A percentile compares a stretch with the other conserved stretches of the same genome.
phyloP scores from a whole-genome alignment of 2,329 filamentous ascomycete species.

The Beauveria bassiana region DNA sequence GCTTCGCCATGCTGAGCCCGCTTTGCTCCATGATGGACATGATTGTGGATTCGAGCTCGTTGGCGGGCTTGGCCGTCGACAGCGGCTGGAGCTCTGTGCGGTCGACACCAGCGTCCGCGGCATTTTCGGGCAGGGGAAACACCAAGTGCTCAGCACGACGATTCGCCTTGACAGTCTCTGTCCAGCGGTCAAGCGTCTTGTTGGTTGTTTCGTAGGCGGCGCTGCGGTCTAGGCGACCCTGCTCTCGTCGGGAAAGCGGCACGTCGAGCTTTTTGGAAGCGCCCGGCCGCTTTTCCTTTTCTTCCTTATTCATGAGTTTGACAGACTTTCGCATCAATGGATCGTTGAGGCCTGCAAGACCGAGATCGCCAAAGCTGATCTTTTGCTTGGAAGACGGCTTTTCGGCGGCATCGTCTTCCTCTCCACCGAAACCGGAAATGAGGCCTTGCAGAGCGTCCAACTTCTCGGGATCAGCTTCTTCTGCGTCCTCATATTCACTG shows the following conservation, averaged over 20 bases:
- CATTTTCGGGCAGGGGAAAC: slow-evolving; percentile 75
- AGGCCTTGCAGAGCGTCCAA: slow-evolving; percentile 60
- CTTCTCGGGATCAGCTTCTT: slow-evolving; percentile 46
- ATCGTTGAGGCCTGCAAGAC: slow-evolving; percentile 63
- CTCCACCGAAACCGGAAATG: slow-evolving; percentile 60
- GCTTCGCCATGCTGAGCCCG: slow-evolving; percentile 53
- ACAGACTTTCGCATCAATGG: slow-evolving; percentile 69
- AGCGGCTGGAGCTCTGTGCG: slow-evolving; percentile 59
- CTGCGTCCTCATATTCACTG: slow-evolving; percentile 42
- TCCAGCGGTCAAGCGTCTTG: slow-evolving; percentile 84
- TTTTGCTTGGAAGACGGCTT: slow-evolving; percentile 50
- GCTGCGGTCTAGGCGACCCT: slow-evolving; percentile 72
- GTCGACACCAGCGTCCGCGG: slow-evolving; percentile 51
- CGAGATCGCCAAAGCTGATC: slow-evolving; percentile 68
- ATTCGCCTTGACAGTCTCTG: slow-evolving; percentile 90
- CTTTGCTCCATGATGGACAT: slow-evolving; percentile 85
- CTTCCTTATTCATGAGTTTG: slow-evolving; percentile 62
- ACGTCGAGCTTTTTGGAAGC: slow-evolving; percentile 64
- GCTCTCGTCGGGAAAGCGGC: slow-evolving; percentile 76
- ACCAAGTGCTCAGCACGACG: slow-evolving; percentile 81
- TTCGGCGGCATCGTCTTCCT: slow-evolving; percentile 40
- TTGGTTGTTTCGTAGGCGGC: slow-evolving; percentile 88
- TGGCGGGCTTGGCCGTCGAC: slow-evolving; percentile 56
- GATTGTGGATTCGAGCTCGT: slow-evolving; percentile 78
- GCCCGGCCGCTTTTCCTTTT: slow-evolving; percentile 40